Evolutionary conservation across 202 grass and related monocot genomes (phyloP).

Genomic region (Hordeum pubiflorum): DNA sequence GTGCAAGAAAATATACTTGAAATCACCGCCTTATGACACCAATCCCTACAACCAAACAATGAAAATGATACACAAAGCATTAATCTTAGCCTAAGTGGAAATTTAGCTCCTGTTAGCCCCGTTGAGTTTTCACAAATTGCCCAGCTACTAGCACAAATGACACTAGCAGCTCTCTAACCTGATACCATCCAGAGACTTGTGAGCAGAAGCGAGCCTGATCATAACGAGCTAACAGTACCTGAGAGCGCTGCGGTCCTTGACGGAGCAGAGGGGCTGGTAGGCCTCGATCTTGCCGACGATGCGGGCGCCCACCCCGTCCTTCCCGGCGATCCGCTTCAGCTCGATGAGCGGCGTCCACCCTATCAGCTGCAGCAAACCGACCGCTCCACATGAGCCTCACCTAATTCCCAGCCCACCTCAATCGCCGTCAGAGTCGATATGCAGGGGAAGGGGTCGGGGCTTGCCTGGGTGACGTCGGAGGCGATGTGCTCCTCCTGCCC

Average conservation of each 20-base stretch:
- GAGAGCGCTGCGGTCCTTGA: slow-evolving; percentile 36
- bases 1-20: neutral
- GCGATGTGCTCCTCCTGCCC: slow-evolving; percentile 37
- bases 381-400: neutral
- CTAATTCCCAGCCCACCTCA: neutral
- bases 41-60: neutral
- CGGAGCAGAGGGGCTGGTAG: slow-evolving; percentile 74
- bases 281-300: slow-evolving; percentile 78
- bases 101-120: neutral
- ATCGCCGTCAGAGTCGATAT: neutral
- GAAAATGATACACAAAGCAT: neutral
- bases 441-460: neutral
- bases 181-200: neutral
- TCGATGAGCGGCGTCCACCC: slow-evolving; percentile 85
- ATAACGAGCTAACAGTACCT: slow-evolving; percentile 22
- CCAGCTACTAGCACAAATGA: neutral
- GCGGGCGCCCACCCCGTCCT: slow-evolving; percentile 59
- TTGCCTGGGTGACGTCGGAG: slow-evolving; percentile 34
- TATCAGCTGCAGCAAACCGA: slow-evolving; percentile 47
- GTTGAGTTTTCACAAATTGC: neutral
- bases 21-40: neutral
- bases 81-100: neutral
- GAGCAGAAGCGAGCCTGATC: neutral
- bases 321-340: slow-evolving; percentile 49
- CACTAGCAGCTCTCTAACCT: neutral